phyloP scores from a whole-genome alignment of 352 stramenopile species.

The Aphanomyces stellatus region DNA sequence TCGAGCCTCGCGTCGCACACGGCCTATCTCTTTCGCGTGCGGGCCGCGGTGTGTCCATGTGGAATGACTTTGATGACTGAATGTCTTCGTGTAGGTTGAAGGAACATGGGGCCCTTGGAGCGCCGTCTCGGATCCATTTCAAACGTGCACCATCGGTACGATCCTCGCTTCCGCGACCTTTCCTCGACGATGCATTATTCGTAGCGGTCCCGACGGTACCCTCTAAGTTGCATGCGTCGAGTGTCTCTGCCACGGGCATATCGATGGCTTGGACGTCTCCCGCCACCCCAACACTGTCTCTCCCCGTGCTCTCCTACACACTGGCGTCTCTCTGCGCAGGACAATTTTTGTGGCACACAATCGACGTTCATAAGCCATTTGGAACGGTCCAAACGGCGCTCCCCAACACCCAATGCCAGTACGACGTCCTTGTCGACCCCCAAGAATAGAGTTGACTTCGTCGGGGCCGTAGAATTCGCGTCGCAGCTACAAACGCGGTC shows the following conservation, averaged over 20 bases:
- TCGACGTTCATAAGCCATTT: neutral
- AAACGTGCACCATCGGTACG: neutral
- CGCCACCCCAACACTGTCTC: neutral
- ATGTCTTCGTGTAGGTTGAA: neutral
- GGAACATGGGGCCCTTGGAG: neutral
- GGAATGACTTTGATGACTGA: too few relatives aligned
- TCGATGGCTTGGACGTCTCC: neutral
- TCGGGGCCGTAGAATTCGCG: neutral
- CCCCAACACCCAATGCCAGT: neutral
- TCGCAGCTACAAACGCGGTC: neutral
- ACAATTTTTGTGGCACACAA: neutral
- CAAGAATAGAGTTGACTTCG: neutral
- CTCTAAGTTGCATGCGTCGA: neutral
- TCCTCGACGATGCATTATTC: too few relatives aligned
- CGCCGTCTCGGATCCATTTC: neutral
- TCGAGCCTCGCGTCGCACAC: neutral
- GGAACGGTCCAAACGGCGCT: neutral
- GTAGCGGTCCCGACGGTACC: neutral
- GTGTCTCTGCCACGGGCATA: neutral
- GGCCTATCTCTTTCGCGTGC: slow-evolving; percentile 3
- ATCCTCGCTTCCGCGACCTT: neutral
- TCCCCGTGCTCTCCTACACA: neutral
- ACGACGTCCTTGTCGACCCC: neutral
- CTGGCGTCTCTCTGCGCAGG: neutral
- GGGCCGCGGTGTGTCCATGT: too few relatives aligned